Evolutionary conservation across 1,284 basidiomycete species (phyloP).

Genomic region (Omphalotus olearius): DNA sequence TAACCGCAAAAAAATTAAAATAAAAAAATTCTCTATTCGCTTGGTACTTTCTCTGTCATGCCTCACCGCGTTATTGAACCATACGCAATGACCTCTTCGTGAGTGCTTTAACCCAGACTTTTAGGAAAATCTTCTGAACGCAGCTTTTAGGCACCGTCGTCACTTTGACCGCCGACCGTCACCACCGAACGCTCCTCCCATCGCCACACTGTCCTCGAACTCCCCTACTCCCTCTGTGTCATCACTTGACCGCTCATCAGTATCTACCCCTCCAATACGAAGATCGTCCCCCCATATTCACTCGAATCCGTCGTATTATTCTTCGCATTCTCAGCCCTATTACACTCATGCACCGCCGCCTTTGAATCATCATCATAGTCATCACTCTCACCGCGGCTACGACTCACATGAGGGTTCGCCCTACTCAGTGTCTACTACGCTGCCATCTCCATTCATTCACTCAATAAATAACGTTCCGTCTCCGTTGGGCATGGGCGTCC

Average conservation of each 20-base stretch:
- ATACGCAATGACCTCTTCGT: constrained; percentile 36
- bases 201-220: constrained; percentile 42
- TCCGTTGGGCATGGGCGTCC: neutral
- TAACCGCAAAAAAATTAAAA: too few species aligned
- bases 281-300: constrained; percentile 26
- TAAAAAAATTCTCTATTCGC: too few species aligned
- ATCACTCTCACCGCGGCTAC: constrained; percentile 6
- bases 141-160: constrained; percentile 32
- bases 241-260: constrained; percentile 54
- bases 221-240: constrained; percentile 60
- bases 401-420: constrained; percentile 1
- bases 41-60: constrained; percentile 24
- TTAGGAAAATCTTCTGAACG: constrained; percentile 4
- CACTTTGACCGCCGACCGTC: constrained; percentile 43
- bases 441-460: neutral
- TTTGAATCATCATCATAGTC: constrained; percentile 4
- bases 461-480: neutral
- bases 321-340: neutral
- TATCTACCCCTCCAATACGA: constrained; percentile 48
- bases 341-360: constrained; percentile 8
- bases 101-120: constrained; percentile 23
- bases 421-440: neutral
- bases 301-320: neutral
- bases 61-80: constrained; percentile 41
- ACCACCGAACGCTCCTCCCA: constrained; percentile 39